Evolutionary conservation across 176 grass and related monocot species (phyloP).

Genomic region (Juncus inflexus): DNA sequence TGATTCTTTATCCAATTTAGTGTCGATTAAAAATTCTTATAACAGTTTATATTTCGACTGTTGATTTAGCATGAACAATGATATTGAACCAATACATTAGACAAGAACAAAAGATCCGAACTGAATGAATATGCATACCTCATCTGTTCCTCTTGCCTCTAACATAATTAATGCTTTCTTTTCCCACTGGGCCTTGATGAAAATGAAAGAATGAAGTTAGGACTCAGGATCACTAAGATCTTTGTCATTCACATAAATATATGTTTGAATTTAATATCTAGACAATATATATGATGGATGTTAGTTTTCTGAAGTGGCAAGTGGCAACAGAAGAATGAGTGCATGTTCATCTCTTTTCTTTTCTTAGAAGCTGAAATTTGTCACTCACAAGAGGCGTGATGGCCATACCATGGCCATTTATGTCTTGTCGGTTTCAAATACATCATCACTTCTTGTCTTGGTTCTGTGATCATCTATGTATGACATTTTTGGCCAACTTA

Average conservation of each 20-base stretch:
- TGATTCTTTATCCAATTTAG: no score
- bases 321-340: conserved; percentile 19
- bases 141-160: neutral
- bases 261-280: no score
- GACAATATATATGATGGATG: neutral
- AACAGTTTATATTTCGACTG: no score
- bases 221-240: conserved; percentile 21
- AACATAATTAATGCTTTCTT: neutral
- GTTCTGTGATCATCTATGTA: neutral
- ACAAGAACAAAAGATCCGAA: no score
- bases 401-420: conserved; percentile 20
- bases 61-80: no score
- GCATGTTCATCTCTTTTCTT: conserved; percentile 14
- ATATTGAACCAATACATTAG: no score
- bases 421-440: conserved; percentile 14
- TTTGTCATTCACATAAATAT: conserved; percentile 13
- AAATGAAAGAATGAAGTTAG: conserved; percentile 20
- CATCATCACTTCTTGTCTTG: conserved; percentile 3
- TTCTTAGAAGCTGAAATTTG: conserved; percentile 25
- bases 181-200: conserved; percentile 10
- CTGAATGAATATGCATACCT: neutral
- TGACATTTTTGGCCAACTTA: neutral
- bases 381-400: conserved; percentile 15
- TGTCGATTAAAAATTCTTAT: no score
- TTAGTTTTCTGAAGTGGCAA: conserved; percentile 20